Evolutionary conservation across 768 basidiomycete species (phyloP), one percentile per base, ranked within the genome.

Genomic region (Mrakia hoshinonis): DNA sequence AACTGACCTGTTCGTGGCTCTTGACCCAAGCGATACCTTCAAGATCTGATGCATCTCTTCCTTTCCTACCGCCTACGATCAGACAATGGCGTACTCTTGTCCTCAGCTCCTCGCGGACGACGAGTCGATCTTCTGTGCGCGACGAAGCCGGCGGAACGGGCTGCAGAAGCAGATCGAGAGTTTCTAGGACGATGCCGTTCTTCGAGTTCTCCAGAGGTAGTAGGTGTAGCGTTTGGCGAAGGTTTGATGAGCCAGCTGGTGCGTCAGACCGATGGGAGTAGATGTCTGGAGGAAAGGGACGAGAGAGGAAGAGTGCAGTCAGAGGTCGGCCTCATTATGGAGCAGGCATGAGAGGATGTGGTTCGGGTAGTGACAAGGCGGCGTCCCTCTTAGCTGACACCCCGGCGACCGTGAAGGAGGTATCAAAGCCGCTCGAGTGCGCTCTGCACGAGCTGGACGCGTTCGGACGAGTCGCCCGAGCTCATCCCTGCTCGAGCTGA

Each of bases 181-280:
- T 70, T 51, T 70, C 69, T 22, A 70, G 48, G 36, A 70, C 69
- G 61, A 70, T 70, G 47, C 69, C 69, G 38, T 70, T 70, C 46
- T 70, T 70, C 9, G 69, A 70, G 61, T 70, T 70, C 39, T 70
- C 69, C 15, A 70, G 31, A 22, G 69, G 69, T 3, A 63, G 38
- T 4, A 61, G 58, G 18, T 66, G 64, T 3, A 66, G 64, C 18
- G 34, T 51, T 49, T 29, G 62, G 24, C 43, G 43, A 20, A 29
- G 49, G 1, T 7, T 34, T 7, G 34, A 34, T 22, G 49, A 31
- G 2, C 39, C 29, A 1, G 58, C 22, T 2, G 34, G n/a, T 6
- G 43, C 2, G 3, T 36, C 15, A 1, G 54, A 58, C 29, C 22
- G 20, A 26, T 69, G 51, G 12, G 24, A 9, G 48, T 61, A 62